These are phyloP conservation scores for Vicia faba DNA, from an alignment of 306 rosid species.

Conservation along the genomic window DNA sequence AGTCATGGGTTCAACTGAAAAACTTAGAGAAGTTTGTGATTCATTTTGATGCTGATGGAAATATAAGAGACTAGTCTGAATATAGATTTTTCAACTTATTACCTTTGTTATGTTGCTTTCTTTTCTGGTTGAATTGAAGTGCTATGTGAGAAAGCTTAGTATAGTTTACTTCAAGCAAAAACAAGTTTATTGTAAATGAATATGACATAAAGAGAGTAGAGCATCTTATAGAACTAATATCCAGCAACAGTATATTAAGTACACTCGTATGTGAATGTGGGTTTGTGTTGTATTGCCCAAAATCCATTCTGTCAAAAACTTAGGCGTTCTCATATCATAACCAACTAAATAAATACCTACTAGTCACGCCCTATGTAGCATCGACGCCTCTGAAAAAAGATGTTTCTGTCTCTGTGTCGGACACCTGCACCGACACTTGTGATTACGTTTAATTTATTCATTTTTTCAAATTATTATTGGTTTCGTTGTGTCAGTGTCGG, in stretches of 20 bases:
- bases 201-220: constrained; percentile 15
- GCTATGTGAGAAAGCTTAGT: not conserved
- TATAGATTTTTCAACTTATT: constrained; percentile 20
- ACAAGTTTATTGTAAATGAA: not conserved
- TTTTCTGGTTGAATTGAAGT: constrained; percentile 34
- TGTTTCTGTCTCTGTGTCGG: too few relatives aligned
- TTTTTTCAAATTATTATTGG: too few relatives aligned
- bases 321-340: not conserved
- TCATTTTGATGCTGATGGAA: constrained; percentile 10
- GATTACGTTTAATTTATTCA: too few relatives aligned
- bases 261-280: constrained; percentile 19
- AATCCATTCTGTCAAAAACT: not conserved
- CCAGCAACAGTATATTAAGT: constrained; percentile 9
- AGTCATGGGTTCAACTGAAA: constrained; percentile 13
- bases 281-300: constrained; percentile 10
- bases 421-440: too few relatives aligned
- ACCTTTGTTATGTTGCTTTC: not conserved
- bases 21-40: not conserved
- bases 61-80: constrained; percentile 15
- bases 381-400: too few relatives aligned
- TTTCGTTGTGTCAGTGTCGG: too few relatives aligned
- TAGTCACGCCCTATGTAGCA: constrained; percentile 30
- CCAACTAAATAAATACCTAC: constrained; percentile 1
- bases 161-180: constrained; percentile 20
- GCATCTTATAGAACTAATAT: constrained; percentile 4